phyloP scores from a whole-genome alignment of 345 rosid genomes.

The Linum trigynum region DNA sequence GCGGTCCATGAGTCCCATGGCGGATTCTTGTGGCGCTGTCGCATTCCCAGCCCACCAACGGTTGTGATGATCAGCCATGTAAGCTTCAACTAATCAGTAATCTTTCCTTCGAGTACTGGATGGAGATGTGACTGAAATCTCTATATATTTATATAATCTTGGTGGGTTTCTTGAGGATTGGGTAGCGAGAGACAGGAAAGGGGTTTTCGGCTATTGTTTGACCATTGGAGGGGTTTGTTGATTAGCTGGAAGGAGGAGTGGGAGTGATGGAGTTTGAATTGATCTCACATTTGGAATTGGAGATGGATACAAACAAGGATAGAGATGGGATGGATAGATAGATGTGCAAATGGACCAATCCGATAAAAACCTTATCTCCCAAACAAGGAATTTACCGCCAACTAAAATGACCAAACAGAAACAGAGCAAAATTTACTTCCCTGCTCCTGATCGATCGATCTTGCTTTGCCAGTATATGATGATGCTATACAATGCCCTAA shows the following conservation, averaged over 20 bases:
- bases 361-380: neutral
- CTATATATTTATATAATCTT: too few species aligned
- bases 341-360: neutral
- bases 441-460: too few species aligned
- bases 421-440: too few species aligned
- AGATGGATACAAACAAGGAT: neutral
- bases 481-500: too few species aligned
- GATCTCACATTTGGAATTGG: neutral
- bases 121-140: neutral
- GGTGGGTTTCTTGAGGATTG: neutral
- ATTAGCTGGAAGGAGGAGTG: neutral
- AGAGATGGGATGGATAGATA: neutral
- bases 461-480: too few species aligned
- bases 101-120: neutral
- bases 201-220: neutral
- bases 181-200: neutral
- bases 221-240: neutral
- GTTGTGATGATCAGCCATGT: neutral
- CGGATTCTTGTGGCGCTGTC: neutral
- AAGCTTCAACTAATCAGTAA: neutral
- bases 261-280: neutral
- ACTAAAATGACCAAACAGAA: too few species aligned
- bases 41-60: conserved; percentile 6
- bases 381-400: neutral
- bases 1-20: neutral